Conservation (phyloP, 192 early-diverging fungal genomes). For the Coemansia sp. region DNA sequence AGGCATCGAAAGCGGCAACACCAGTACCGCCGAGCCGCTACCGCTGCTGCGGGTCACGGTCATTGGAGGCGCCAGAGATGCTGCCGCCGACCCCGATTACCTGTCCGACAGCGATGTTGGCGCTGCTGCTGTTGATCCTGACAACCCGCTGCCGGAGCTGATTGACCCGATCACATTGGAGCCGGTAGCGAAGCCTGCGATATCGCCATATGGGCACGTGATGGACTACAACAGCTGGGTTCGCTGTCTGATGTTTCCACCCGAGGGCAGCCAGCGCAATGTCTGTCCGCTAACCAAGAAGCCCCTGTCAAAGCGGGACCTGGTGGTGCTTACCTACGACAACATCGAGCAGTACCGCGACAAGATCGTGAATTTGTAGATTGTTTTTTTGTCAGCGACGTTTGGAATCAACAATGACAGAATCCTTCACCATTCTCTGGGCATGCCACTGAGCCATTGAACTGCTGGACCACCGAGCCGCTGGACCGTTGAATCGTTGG, state of each 20-base stretch:
- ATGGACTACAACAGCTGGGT: conserved; percentile 90
- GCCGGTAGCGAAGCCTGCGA: conserved; percentile 86
- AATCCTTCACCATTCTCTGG: too few relatives aligned
- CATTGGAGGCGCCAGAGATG: conserved; percentile 62
- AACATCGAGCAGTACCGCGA: conserved; percentile 80
- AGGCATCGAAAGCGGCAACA: conserved; percentile 45
- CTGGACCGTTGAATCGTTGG: too few relatives aligned
- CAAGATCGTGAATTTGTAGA: conserved; percentile 67
- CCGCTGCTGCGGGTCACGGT: conserved; percentile 31
- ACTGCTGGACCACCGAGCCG: too few relatives aligned
- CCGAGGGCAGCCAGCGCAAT: conserved; percentile 78
- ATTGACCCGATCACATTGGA: conserved; percentile 95
- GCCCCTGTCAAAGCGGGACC: conserved; percentile 86
- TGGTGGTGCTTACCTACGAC: conserved; percentile 76
- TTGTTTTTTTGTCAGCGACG: too few relatives aligned
- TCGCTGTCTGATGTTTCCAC: conserved; percentile 72
- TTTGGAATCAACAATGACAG: too few relatives aligned
- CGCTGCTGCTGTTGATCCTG: conserved; percentile 44
- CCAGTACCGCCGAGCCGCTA: conserved; percentile 43
- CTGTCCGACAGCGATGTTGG: conserved; percentile 45
- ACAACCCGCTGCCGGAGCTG: conserved; percentile 88
- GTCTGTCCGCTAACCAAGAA: conserved; percentile 95
- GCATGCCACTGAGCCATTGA: too few relatives aligned
- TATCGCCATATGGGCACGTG: conserved; percentile 91
- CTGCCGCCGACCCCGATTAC: conserved; percentile 70